These are phyloP conservation scores for Lipomyces yamanashiensis DNA, from an alignment of 805 yeast genomes.

Conservation along the genomic window DNA sequence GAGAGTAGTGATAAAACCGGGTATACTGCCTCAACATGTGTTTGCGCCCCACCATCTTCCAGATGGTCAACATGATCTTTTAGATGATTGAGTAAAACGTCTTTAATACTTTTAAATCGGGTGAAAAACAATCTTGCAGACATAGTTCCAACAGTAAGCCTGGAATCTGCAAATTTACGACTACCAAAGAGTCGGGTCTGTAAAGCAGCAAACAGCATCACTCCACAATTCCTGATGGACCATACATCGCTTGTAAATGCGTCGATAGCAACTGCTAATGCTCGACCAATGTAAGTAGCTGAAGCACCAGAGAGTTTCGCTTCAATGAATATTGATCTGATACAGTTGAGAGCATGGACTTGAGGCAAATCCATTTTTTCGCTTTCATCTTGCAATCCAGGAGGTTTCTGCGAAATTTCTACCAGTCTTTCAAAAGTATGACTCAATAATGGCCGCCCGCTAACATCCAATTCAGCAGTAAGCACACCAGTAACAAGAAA, in stretches of 20 bases:
- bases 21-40: slow-evolving; percentile 64
- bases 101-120: slow-evolving; percentile 59
- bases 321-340: slow-evolving; percentile 75
- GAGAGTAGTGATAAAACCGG: slow-evolving; percentile 75
- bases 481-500: slow-evolving; percentile 74
- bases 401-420: slow-evolving; percentile 59
- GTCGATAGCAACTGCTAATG: slow-evolving; percentile 62
- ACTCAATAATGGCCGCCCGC: slow-evolving; percentile 49
- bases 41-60: slow-evolving; percentile 21
- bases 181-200: slow-evolving; percentile 81
- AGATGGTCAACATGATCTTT: slow-evolving; percentile 37
- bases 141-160: slow-evolving; percentile 41
- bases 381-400: slow-evolving; percentile 54
- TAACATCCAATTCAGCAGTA: slow-evolving; percentile 52
- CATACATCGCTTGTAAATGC: slow-evolving; percentile 72
- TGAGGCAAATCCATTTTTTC: slow-evolving; percentile 80
- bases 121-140: slow-evolving; percentile 75
- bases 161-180: slow-evolving; percentile 46
- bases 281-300: slow-evolving; percentile 57
- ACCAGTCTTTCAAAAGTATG: slow-evolving; percentile 58
- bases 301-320: slow-evolving; percentile 63
- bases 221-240: slow-evolving; percentile 90
- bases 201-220: slow-evolving; percentile 87
- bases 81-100: slow-evolving; percentile 50
- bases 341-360: slow-evolving; percentile 89